Evolutionary conservation across 805 yeast species (phyloP).

Genomic region (Yarrowia phangngaensis): DNA sequence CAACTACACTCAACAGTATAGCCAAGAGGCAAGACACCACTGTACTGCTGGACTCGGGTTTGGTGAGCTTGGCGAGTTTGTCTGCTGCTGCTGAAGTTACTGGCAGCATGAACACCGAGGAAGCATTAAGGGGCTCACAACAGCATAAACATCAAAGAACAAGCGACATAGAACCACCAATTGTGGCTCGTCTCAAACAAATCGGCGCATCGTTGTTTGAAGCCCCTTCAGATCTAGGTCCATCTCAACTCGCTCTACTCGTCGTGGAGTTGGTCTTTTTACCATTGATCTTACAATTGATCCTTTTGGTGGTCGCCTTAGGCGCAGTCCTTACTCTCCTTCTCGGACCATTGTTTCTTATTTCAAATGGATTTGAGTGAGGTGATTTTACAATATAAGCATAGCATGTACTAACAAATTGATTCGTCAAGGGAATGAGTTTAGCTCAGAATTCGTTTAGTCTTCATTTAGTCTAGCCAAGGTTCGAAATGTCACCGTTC

Average conservation of each 20-base stretch:
- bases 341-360: not conserved
- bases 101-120: no score
- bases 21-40: constrained; percentile 1
- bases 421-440: no score
- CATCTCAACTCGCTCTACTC: not conserved
- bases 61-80: not conserved
- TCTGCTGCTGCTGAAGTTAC: no score
- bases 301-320: constrained; percentile 6
- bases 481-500: no score
- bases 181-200: not conserved
- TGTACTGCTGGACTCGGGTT: not conserved
- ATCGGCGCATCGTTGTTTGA: not conserved
- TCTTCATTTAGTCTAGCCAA: no score
- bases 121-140: no score
- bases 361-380: no score
- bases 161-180: not conserved
- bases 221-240: not conserved
- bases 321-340: not conserved
- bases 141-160: no score
- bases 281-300: constrained; percentile 15
- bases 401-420: no score
- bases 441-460: no score
- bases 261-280: constrained; percentile 15
- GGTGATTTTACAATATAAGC: no score
- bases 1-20: no score